phyloP scores from a whole-genome alignment of 2,329 filamentous ascomycete species.

The Pestalotiopsis sp. region DNA sequence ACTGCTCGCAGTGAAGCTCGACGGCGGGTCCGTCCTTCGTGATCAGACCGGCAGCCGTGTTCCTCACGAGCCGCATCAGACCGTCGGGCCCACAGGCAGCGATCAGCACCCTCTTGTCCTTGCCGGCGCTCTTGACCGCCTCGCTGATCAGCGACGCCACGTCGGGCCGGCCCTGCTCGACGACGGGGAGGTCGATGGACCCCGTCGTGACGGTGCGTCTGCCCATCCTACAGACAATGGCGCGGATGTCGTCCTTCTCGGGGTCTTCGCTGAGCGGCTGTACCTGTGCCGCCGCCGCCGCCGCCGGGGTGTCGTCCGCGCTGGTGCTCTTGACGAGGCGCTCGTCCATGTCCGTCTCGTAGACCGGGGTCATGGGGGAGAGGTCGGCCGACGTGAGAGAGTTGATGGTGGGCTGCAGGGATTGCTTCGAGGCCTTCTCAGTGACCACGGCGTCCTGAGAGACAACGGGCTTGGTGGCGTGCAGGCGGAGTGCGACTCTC shows the following conservation, averaged over 20 bases:
- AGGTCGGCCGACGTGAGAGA: constrained; percentile 3
- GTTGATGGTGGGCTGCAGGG: neutral
- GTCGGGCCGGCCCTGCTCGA: constrained; percentile 44
- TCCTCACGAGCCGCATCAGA: constrained; percentile 46
- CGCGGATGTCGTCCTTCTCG: constrained; percentile 22
- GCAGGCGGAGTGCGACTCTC: constrained; percentile 40
- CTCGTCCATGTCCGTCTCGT: constrained; percentile 8
- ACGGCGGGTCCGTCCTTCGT: constrained; percentile 46
- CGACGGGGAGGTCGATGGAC: constrained; percentile 30
- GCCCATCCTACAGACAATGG: constrained; percentile 8
- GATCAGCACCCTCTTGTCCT: constrained; percentile 43
- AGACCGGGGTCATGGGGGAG: constrained; percentile 1
- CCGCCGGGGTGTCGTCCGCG: constrained; percentile 16
- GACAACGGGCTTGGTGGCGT: constrained; percentile 32
- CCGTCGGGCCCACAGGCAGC: constrained; percentile 50
- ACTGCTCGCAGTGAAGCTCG: constrained; percentile 54
- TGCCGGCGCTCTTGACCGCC: constrained; percentile 35
- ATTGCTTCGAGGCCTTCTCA: constrained; percentile 13
- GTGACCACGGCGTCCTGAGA: constrained; percentile 12
- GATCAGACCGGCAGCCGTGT: constrained; percentile 46
- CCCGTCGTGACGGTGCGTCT: constrained; percentile 17
- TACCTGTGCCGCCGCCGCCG: neutral
- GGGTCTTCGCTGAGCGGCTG: constrained; percentile 19
- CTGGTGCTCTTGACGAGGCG: neutral
- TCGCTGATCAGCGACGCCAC: constrained; percentile 38